Base-by-base conservation (phyloP, 2,329 filamentous ascomycete species). In the Fusarium multiceps region DNA sequence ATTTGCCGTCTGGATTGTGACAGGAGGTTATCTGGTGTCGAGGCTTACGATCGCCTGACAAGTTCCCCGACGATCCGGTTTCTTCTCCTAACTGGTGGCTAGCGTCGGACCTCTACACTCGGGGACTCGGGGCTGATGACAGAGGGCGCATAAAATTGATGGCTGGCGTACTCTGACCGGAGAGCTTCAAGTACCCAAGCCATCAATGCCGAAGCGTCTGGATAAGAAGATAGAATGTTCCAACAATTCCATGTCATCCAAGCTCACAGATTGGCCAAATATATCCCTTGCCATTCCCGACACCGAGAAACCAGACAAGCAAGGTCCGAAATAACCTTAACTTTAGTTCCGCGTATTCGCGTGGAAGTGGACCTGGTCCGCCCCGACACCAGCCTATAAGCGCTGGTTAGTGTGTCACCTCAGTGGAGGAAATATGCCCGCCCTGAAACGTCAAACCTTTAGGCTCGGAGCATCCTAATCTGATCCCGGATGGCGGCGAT, bases 401-500 rank as follows among this genome's bases (percentile, higher is more conserved):
- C 20, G 10, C 12, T 6, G 12, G n/a, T 30, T 57, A 28, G 55
- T 57, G 32, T 51, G 55, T 57, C 55, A 57, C 25, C 45, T 41
- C 32, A 57, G 55, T 57, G 55, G 55, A 57, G 55, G 55, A 57
- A 57, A 42, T 57, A 25, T 23, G 20, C 23, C 34, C 32, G 11
- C 8, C 55, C 32, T 57, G 45, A 57, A 55, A 55, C 51, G 10
- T 28, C 20, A 46, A 55, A 55, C 28, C 51, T 27, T n/a, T 21
- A 20, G 14, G 20, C 32, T n/a, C 25, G 23, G 18, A 10, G 25
- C 23, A 41, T 16, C 12, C 25, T 25, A 41, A 11, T 57, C 16
- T 28, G 27, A 51, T 32, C 55, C 55, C 30, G 40, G 34, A 18
- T n/a, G 14, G n/a, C 5, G 9, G 8, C 6, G 7, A 9, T 16